phyloP scores from a whole-genome alignment of 495 filamentous ascomycete species.

The Xylaria grammica region DNA sequence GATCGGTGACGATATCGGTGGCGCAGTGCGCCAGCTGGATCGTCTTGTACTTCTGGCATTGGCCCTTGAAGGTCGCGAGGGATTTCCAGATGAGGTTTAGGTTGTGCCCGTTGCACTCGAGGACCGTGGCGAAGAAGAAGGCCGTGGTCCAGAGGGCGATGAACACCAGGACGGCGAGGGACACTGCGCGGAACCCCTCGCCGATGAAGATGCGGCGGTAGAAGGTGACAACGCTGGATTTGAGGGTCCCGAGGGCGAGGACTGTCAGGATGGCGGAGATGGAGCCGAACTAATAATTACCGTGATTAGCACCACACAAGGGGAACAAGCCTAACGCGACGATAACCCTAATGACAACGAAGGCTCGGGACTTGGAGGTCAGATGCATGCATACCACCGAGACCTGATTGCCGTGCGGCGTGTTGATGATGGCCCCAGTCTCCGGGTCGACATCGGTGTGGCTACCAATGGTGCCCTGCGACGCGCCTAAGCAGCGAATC shows the following conservation, averaged over 20 bases:
- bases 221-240: constrained; percentile 3
- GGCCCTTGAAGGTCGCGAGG: constrained; percentile 12
- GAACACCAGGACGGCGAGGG: constrained; percentile 2
- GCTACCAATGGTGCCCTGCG: too few species aligned
- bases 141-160: neutral
- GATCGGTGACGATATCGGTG: constrained; percentile 22
- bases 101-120: constrained; percentile 1
- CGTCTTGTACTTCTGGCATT: constrained; percentile 21
- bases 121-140: constrained; percentile 12
- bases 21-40: constrained; percentile 21
- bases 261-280: neutral
- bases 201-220: constrained; percentile 17
- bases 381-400: too few species aligned
- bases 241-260: neutral
- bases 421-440: too few species aligned
- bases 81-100: constrained; percentile 10
- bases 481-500: too few species aligned
- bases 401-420: too few species aligned
- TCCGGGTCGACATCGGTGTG: too few species aligned
- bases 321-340: too few species aligned
- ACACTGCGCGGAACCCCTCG: neutral
- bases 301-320: too few species aligned
- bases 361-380: too few species aligned
- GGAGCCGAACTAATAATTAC: too few species aligned
- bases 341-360: too few species aligned